These are phyloP conservation scores for Monosporascus sp. DNA, from an alignment of 2,329 filamentous ascomycete species.

Conservation along the genomic window DNA sequence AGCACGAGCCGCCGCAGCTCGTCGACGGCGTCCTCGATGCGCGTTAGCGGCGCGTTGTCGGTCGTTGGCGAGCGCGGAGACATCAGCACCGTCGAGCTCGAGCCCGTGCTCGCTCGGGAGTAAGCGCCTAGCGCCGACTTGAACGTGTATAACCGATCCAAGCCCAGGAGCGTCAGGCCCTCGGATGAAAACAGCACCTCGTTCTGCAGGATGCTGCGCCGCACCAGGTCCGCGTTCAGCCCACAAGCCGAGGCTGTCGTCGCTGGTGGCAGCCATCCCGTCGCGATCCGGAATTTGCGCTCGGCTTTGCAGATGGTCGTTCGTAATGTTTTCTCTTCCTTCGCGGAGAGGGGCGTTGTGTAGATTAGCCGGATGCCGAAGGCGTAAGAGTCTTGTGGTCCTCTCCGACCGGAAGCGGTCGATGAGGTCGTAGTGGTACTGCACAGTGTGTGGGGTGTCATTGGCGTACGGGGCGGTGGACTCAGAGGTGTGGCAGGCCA, in stretches of 20 bases:
- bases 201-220: conserved; percentile 53
- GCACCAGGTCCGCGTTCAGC: conserved; percentile 46
- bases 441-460: conserved; percentile 42
- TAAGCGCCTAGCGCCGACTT: conserved; percentile 56
- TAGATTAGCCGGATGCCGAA: conserved; percentile 49
- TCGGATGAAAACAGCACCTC: conserved; percentile 55
- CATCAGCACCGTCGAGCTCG: conserved; percentile 7
- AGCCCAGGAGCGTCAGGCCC: conserved; percentile 52
- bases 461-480: conserved; percentile 35
- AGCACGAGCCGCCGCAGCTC: conserved; percentile 56
- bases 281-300: conserved; percentile 36
- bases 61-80: conserved; percentile 22
- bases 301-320: conserved; percentile 47
- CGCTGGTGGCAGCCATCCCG: conserved; percentile 32
- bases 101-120: conserved; percentile 31
- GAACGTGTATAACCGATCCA: conserved; percentile 61
- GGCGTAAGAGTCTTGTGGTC: conserved; percentile 25
- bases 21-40: conserved; percentile 57
- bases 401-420: conserved; percentile 15
- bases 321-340: conserved; percentile 42
- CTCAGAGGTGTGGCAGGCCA: conserved; percentile 33
- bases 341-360: conserved; percentile 37
- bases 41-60: conserved; percentile 14
- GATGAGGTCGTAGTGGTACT: conserved; percentile 25
- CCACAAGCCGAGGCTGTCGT: conserved; percentile 37